Evolutionary conservation across 2,329 filamentous ascomycete species (phyloP), one percentile per base, ranked within the genome.

Genomic region (Talaromyces albobiverticillius): DNA sequence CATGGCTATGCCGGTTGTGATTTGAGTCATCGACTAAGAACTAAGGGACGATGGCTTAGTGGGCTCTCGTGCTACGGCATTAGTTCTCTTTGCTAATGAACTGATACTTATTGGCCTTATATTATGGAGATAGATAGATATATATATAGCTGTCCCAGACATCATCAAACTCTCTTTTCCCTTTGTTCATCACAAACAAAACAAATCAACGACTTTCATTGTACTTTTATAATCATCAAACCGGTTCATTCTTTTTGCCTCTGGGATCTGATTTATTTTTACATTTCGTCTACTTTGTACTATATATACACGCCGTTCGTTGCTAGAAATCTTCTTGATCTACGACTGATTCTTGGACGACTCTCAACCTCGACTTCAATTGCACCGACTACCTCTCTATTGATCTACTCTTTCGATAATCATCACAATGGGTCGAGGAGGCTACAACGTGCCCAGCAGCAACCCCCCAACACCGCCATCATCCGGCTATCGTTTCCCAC

Each of bases 351-450:
- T 36, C n/a, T 36, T 36, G 32, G 13, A 36, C 9, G 14, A 36
- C 14, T 36, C 32, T 36, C 32, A 36, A n/a, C n/a, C 32, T 36
- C 32, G 8, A 16, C n/a, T n/a, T 36, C 32, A 16, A 36, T 36
- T 7, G 3, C 14, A 16, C n/a, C 14, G 8, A n/a, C n/a, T n/a
- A 36, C 32, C 32, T 7, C 9, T 20, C 23, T 25, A 32, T 38
- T 11, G 11, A 25, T 31, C 36, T 20, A 25, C n/a, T 26, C 3
- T 26, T 32, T 18, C 26, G 34, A 4, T 7, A 34, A 25, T 22
- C 34, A 20, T 46, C 49, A 59, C 51, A 57, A 72, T 72, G 69
- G 72, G 71, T 46, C 68, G 73, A 58, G 71, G 70, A 36, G 70
- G 68, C 41, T 71, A 72, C 60, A 72, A 73, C 62, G 47, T 53